Percentiles rank a stretch among this genome's conserved stretches.
Conservation (phyloP, 129 eudicot genomes). For the sunflower (Helianthus annuus) region DNA sequence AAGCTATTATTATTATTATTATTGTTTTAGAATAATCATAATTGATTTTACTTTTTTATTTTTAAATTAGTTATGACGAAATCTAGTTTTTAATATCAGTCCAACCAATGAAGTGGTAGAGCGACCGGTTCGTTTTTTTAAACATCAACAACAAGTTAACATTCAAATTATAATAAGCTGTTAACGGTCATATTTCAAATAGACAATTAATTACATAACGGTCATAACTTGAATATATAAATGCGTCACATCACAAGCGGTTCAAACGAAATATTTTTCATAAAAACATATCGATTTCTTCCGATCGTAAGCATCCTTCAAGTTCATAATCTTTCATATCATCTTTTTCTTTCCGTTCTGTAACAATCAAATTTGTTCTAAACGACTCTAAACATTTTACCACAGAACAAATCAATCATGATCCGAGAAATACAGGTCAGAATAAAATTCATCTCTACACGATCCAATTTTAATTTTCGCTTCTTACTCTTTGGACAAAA, state of each 20-base stretch:
- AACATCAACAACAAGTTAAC: background rate
- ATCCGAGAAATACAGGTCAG: background rate
- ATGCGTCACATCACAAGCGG: background rate
- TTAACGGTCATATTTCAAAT: background rate
- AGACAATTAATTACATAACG: background rate
- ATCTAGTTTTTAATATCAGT: background rate
- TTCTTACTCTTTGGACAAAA: no score
- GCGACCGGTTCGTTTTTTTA: background rate
- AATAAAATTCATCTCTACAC: no score
- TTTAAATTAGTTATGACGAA: background rate
- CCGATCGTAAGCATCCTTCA: background rate
- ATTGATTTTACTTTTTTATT: no score
- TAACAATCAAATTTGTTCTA: no score
- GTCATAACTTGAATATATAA: background rate
- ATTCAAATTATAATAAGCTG: background rate
- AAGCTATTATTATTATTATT: background rate
- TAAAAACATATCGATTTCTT: background rate
- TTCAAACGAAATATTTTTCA: background rate
- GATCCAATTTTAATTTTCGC: no score
- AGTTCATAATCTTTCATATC: background rate
- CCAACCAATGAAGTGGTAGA: background rate
- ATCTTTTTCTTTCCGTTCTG: background rate
- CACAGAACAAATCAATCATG: background rate
- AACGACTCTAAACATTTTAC: no score
- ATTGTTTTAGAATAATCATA: background rate